phyloP scores from a whole-genome alignment of 495 filamentous ascomycete genomes.

The Corynascus novoguineensis region DNA sequence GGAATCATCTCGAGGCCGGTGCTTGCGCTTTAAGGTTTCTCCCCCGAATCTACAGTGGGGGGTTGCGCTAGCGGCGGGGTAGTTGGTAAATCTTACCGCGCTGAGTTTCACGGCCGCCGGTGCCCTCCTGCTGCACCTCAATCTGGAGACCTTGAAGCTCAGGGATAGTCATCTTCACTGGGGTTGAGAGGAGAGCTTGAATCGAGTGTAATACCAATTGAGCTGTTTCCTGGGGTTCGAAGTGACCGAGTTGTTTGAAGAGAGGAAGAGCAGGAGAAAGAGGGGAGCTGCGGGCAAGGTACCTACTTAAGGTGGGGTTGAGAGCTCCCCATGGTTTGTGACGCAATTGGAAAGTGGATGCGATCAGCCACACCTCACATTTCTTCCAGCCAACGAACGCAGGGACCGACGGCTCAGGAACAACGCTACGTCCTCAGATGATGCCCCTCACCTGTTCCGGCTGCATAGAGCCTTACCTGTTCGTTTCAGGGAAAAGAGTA shows the following conservation, averaged over 20 bases:
- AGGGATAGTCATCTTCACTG: slow-evolving; percentile 30
- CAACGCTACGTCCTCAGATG: too few species aligned
- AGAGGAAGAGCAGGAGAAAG: slow-evolving; percentile 9
- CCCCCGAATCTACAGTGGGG: not conserved
- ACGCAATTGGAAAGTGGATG: slow-evolving; percentile 14
- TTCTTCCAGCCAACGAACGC: not conserved
- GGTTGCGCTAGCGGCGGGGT: slow-evolving; percentile 6
- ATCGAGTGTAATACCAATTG: slow-evolving; percentile 4
- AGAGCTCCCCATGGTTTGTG: slow-evolving; percentile 1
- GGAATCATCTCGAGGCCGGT: not conserved
- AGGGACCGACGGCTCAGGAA: not conserved
- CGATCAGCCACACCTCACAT: not conserved
- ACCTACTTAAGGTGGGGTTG: slow-evolving; percentile 8
- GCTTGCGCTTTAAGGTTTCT: not conserved
- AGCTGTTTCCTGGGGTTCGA: slow-evolving; percentile 1
- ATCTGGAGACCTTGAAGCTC: slow-evolving; percentile 27
- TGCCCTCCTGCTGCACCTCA: slow-evolving; percentile 21
- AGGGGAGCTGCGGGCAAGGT: not conserved
- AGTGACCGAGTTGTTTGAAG: not conserved
- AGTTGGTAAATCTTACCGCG: slow-evolving; percentile 24
- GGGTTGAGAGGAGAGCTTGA: not conserved
- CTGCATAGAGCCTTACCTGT: too few species aligned
- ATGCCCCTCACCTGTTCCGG: too few species aligned
- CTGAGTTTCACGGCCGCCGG: slow-evolving; percentile 26
- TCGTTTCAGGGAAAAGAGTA: too few species aligned